Conservation (phyloP, 2,329 filamentous ascomycete species). For the Colletotrichum musae region DNA sequence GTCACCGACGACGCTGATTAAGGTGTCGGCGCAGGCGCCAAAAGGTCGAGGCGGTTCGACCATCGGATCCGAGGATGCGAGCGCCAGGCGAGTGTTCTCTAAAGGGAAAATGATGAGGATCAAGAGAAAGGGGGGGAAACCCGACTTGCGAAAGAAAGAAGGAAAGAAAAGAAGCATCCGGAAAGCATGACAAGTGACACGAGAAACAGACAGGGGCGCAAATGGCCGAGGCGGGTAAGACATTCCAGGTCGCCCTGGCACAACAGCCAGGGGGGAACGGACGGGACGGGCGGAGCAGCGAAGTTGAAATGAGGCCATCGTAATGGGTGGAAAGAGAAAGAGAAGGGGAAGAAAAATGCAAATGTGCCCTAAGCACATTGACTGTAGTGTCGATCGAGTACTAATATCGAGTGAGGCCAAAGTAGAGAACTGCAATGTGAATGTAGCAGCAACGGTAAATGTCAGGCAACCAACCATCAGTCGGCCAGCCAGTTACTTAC, state of each 20-base stretch:
- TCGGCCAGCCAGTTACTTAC: neutral
- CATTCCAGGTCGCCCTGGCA: slow-evolving; percentile 31
- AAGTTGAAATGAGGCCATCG: slow-evolving; percentile 36
- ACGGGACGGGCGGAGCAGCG: slow-evolving; percentile 29
- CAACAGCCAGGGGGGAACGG: slow-evolving; percentile 13
- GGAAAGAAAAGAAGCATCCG: neutral
- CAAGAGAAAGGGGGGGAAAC: neutral
- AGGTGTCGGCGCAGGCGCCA: slow-evolving; percentile 20
- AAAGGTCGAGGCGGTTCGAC: slow-evolving; percentile 17
- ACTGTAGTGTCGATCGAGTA: too few species aligned
- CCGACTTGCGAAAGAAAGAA: neutral
- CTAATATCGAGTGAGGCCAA: too few species aligned
- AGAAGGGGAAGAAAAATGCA: too few species aligned
- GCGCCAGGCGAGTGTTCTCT: neutral
- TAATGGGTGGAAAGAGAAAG: slow-evolving; percentile 11
- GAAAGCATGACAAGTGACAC: slow-evolving; percentile 29
- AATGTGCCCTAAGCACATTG: too few species aligned
- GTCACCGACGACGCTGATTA: slow-evolving; percentile 9
- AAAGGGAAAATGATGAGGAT: neutral
- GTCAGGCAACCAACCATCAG: too few species aligned
- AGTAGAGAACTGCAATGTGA: neutral
- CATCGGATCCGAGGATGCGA: neutral
- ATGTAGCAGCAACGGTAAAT: neutral
- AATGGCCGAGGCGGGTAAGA: slow-evolving; percentile 33
- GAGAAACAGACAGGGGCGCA: slow-evolving; percentile 27